A percentile compares a stretch with the other conserved stretches of the same genome.
These are phyloP conservation scores for Lathyrus oleraceus DNA, from an alignment of 306 rosid species.

Conservation along the genomic window DNA sequence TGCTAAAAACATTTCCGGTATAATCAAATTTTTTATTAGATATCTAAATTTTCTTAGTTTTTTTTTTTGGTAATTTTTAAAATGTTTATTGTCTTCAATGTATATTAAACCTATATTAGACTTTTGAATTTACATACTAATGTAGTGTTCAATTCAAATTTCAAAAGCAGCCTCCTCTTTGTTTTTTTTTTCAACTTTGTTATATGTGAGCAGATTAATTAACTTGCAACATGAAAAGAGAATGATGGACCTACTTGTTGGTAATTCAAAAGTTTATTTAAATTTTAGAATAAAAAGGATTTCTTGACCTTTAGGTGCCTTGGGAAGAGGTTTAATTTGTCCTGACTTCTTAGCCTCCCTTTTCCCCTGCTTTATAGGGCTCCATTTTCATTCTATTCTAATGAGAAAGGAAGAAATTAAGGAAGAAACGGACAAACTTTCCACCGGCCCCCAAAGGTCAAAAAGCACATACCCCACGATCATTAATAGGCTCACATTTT, in stretches of 20 bases:
- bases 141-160: no score
- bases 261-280: neutral
- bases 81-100: no score
- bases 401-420: constrained; percentile 33
- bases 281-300: neutral
- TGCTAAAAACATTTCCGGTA: no score
- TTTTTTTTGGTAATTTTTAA: no score
- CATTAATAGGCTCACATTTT: neutral
- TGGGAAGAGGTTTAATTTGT: neutral
- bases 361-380: constrained; percentile 48
- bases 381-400: constrained; percentile 32
- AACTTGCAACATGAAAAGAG: neutral
- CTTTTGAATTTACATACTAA: no score
- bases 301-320: neutral
- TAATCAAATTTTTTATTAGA: no score
- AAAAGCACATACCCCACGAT: constrained; percentile 36
- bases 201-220: neutral
- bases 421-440: constrained; percentile 29
- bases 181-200: no score
- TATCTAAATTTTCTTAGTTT: no score
- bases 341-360: neutral
- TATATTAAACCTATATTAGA: no score
- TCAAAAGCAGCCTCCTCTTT: no score
- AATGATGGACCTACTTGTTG: neutral
- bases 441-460: constrained; percentile 42